phyloP scores from a whole-genome alignment of 139 green algal genomes.

The Spirogloea muscicola region DNA sequence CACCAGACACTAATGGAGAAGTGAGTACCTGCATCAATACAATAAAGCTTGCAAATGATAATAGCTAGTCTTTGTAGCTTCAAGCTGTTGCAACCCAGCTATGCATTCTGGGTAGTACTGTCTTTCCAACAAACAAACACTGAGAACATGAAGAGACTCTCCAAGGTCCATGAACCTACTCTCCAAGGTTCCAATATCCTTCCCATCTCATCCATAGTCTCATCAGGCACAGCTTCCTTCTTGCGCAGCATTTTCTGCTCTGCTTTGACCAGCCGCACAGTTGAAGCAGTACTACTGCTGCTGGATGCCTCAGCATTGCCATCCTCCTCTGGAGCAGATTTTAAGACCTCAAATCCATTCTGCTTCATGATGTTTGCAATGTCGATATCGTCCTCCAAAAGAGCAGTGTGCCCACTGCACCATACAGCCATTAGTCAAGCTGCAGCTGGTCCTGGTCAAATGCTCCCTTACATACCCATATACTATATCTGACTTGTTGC shows the following conservation, averaged over 20 bases:
- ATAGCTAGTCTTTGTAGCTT: no score
- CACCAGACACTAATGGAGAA: slow-evolving; percentile 59
- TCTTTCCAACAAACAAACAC: no score
- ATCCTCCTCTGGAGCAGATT: background rate
- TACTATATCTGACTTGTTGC: no score
- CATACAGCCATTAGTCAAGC: background rate
- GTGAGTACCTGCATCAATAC: slow-evolving; percentile 59
- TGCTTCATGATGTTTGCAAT: slow-evolving; percentile 1
- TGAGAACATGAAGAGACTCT: no score
- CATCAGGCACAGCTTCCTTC: background rate
- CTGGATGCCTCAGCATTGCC: background rate
- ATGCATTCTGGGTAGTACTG: no score
- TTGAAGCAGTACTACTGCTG: slow-evolving; percentile 3
- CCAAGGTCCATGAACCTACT: no score
- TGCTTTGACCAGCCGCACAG: background rate
- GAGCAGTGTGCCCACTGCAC: slow-evolving; percentile 16
- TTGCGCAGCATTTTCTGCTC: background rate
- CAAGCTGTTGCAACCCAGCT: no score
- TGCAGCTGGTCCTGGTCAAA: background rate
- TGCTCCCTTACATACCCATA: background rate
- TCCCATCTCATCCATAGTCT: slow-evolving; percentile 25
- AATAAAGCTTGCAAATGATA: no score
- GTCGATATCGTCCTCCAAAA: slow-evolving; percentile 17
- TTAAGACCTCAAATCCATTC: background rate
- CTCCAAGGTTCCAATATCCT: slow-evolving; percentile 18